These are phyloP conservation scores for Leptomonas pyrrhocoris DNA, from an alignment of 208 protist species.

Conservation along the genomic window DNA sequence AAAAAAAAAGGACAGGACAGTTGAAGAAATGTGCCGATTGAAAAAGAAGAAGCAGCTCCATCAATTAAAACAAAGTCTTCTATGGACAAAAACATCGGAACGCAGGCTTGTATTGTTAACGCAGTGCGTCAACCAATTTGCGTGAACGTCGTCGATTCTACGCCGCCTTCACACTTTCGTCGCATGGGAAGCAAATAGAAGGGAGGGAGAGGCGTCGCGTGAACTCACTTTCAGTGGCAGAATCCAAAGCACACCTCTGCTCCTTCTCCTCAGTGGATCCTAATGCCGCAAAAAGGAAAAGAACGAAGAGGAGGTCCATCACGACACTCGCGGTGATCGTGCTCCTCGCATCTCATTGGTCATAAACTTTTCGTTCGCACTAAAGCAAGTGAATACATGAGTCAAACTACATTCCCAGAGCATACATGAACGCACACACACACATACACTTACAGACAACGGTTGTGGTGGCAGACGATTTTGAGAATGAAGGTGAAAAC, in stretches of 20 bases:
- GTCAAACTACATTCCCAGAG: slow-evolving; percentile 19
- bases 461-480: background rate
- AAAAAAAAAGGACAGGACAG: background rate
- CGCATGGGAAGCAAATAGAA: no score
- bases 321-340: background rate
- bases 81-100: no score
- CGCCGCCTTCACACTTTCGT: no score
- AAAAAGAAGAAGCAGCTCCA: no score
- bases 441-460: background rate
- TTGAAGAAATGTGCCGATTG: no score
- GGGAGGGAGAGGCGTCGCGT: no score
- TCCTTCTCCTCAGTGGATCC: background rate
- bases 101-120: no score
- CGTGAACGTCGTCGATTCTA: no score
- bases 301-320: background rate
- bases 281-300: background rate
- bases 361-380: background rate
- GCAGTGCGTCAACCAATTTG: no score
- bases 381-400: slow-evolving; percentile 25
- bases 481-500: slow-evolving; percentile 1
- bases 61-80: no score
- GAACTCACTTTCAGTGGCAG: no score
- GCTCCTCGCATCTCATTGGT: background rate
- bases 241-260: background rate
- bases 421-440: slow-evolving; percentile 14